A percentile compares a stretch with the other conserved stretches of the same genome.
Evolutionary conservation across 1,139 yeast genomes (phyloP).

Genomic region (Suhomyces coccinellae): DNA sequence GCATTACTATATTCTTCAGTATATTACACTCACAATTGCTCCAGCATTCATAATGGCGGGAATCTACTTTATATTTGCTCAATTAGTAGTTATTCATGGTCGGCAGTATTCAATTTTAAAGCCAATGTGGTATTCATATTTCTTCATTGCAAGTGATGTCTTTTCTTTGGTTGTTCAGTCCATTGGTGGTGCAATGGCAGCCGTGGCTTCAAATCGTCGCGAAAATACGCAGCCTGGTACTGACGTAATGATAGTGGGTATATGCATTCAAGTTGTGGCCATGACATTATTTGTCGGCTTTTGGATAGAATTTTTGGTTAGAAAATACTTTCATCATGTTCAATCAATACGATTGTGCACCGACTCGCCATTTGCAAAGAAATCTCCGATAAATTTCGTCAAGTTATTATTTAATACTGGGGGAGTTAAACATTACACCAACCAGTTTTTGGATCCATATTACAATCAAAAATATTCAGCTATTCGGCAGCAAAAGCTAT

Average conservation of each 20-base stretch:
- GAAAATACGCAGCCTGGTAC: constrained; percentile 55
- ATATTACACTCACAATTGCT: constrained; percentile 70
- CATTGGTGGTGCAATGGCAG: constrained; percentile 78
- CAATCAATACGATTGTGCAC: constrained; percentile 15
- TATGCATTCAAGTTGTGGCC: constrained; percentile 72
- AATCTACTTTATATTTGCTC: constrained; percentile 73
- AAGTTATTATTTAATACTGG: constrained; percentile 31
- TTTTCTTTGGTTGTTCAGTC: constrained; percentile 75
- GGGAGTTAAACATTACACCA: constrained; percentile 25
- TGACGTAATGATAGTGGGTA: constrained; percentile 78
- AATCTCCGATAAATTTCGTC: constrained; percentile 29
- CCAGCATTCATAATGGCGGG: constrained; percentile 85
- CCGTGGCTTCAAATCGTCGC: constrained; percentile 36
- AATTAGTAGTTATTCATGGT: constrained; percentile 70
- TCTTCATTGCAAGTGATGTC: constrained; percentile 67
- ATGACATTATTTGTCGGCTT: constrained; percentile 63
- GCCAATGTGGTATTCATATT: constrained; percentile 75
- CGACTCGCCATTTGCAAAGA: constrained; percentile 26
- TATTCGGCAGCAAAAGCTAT: constrained; percentile 42
- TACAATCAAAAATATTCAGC: constrained; percentile 42
- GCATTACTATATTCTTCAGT: constrained; percentile 44
- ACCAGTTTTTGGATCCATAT: constrained; percentile 27
- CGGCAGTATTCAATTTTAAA: constrained; percentile 56
- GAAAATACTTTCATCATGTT: constrained; percentile 40
- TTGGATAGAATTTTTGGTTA: constrained; percentile 53